phyloP scores from a whole-genome alignment of 2,329 filamentous ascomycete species.

The Scedosporium apiospermum region DNA sequence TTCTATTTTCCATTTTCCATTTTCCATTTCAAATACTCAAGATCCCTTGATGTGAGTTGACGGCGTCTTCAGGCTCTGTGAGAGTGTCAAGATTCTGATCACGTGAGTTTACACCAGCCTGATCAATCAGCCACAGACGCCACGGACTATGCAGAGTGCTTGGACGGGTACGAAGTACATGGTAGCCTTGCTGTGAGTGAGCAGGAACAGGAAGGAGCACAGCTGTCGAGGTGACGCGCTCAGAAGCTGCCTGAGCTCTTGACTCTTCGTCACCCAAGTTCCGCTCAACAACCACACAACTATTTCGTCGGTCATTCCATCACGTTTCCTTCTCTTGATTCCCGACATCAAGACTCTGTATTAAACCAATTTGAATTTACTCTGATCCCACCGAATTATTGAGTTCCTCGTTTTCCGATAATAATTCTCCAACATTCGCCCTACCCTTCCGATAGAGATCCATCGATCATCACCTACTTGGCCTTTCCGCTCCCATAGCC shows the following conservation, averaged over 20 bases:
- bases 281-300: slow-evolving; percentile 11
- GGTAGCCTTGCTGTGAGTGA: slow-evolving; percentile 1
- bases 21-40: too few species aligned
- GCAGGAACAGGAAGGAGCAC: neutral
- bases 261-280: slow-evolving; percentile 12
- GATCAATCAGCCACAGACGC: neutral
- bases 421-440: neutral
- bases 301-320: neutral
- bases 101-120: neutral
- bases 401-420: neutral
- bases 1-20: too few species aligned
- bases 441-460: neutral
- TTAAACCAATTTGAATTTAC: neutral
- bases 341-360: neutral
- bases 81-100: neutral
- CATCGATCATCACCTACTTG: neutral
- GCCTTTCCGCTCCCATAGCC: neutral
- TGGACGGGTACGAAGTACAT: neutral
- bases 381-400: neutral
- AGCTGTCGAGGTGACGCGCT: slow-evolving; percentile 27
- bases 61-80: neutral
- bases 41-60: too few species aligned
- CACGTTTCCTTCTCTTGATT: neutral
- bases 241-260: slow-evolving; percentile 31
- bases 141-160: neutral